Evolutionary conservation across 2,329 filamentous ascomycete genomes (phyloP).

Genomic region (Aspergillus flavus): DNA sequence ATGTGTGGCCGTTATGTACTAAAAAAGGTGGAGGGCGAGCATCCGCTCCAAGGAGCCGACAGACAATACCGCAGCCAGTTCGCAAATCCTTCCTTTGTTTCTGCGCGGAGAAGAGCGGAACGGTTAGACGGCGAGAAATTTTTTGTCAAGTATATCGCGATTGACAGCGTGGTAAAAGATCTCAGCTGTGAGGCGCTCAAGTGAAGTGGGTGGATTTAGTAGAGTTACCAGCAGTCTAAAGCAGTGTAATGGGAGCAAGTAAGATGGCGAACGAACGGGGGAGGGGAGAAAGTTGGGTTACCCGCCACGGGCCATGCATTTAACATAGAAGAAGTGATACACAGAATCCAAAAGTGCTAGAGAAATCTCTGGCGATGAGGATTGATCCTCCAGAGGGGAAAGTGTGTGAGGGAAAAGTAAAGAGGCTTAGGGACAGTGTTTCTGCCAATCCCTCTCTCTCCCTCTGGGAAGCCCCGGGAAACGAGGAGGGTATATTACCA

Average conservation of each 20-base stretch:
- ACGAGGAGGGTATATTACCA: constrained; percentile 18
- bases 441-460: constrained; percentile 17
- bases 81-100: constrained; percentile 14
- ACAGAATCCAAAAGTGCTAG: constrained; percentile 8
- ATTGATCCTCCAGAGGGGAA: constrained; percentile 8
- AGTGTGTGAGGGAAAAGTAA: constrained; percentile 11
- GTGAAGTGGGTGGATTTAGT: not conserved
- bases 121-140: constrained; percentile 1
- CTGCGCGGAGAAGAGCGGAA: not conserved
- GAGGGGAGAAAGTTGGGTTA: constrained; percentile 15
- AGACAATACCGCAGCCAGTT: constrained; percentile 27
- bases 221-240: constrained; percentile 5
- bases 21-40: constrained; percentile 22
- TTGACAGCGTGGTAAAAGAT: constrained; percentile 2
- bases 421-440: constrained; percentile 16
- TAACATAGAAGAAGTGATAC: constrained; percentile 21
- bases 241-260: constrained; percentile 15
- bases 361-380: constrained; percentile 15
- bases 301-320: constrained; percentile 19
- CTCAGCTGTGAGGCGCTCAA: not conserved
- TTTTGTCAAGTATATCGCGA: constrained; percentile 10
- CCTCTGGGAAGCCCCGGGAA: constrained; percentile 13
- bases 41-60: constrained; percentile 32
- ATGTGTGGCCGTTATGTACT: constrained; percentile 18
- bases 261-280: constrained; percentile 22